Base-by-base conservation (phyloP, 2,329 filamentous ascomycete genomes). In the Calycina herbarum region DNA sequence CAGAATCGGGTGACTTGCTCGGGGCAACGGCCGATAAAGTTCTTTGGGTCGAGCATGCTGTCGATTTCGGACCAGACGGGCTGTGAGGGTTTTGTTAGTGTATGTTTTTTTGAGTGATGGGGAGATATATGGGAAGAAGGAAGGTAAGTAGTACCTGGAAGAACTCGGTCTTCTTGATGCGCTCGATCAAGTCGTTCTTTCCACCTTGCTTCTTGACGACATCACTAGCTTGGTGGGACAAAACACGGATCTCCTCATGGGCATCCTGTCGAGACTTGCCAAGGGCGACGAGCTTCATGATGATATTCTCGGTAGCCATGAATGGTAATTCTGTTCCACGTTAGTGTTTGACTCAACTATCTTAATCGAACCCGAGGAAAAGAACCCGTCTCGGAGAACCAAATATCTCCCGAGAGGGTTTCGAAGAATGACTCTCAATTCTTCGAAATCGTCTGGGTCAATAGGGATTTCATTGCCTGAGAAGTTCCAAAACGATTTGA, bases 241-340 rank as follows among this genome's bases (percentile, higher is more conserved):
- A 83, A 1, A 97, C 90, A 7, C 90, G 89, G 73, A 97, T 94
- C 78, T 94, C 81, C 80, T 97, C 93, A 78, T 97, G 93, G 0
- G 92, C 90, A 64, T 94, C 91, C 76, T 96, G 92, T 61, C 93
- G 82, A 10, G 86, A 91, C 33, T 82, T 84, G 38, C 91, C 92
- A 74, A 88, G 85, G 64, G 87, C 86, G 33, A 89, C 86, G 64
- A 94, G 83, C 71, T 86, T 87, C 91, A 96, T 93, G 76, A 94
- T 91, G 75, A 93, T 88, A 70, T 85, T 83, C 75, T 85, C 81
- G 38, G 89, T 93, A 7, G 88, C 85, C 90, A 94, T 96, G 79
- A 97, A 96, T 0, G 94, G 94, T 15, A 97, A 85, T 78, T 96
- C 91, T 51, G 20, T 51, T 51, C 8, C n/a, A 24, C 10, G 20